Evolutionary conservation across 306 rosid genomes (phyloP).

Genomic region (Dalbergia cochinchinensis): DNA sequence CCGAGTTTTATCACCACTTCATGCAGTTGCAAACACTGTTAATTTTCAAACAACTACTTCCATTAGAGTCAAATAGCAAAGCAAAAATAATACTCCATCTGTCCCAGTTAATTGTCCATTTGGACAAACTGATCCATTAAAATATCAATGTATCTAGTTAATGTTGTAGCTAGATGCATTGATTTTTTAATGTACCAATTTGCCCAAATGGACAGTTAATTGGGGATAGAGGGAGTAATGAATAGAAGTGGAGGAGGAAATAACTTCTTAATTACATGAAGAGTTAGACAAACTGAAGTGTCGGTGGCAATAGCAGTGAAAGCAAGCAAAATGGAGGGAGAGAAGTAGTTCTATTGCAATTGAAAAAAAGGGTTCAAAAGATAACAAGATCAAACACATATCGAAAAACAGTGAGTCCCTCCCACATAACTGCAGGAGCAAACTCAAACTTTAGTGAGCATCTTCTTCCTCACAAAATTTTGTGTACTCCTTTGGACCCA

Average conservation of each 20-base stretch:
- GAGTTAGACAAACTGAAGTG: conserved; percentile 44
- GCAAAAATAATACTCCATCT: not conserved
- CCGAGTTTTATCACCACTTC: not conserved
- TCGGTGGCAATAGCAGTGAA: conserved; percentile 22
- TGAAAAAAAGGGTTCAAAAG: conserved; percentile 46
- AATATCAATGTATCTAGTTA: too few species aligned
- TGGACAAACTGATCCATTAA: too few species aligned
- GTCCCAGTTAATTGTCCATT: too few species aligned
- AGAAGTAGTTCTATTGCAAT: conserved; percentile 40
- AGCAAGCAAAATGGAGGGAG: conserved; percentile 22
- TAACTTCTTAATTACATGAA: conserved; percentile 38
- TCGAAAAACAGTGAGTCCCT: conserved; percentile 44
- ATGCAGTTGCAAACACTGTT: not conserved
- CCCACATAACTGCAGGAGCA: conserved; percentile 35
- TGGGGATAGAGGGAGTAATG: not conserved
- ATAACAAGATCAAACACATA: conserved; percentile 45
- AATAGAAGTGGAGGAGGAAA: not conserved
- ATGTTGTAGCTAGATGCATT: too few species aligned
- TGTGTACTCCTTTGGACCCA: conserved; percentile 82
- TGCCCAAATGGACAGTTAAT: too few species aligned
- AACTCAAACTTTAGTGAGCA: conserved; percentile 65
- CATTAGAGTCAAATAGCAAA: not conserved
- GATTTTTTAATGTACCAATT: too few species aligned
- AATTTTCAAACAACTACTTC: not conserved
- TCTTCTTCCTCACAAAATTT: conserved; percentile 89